Evolutionary conservation across 2,329 filamentous ascomycete genomes (phyloP), one percentile per base, ranked within the genome.

Genomic region (Hymenoscyphus linearis): DNA sequence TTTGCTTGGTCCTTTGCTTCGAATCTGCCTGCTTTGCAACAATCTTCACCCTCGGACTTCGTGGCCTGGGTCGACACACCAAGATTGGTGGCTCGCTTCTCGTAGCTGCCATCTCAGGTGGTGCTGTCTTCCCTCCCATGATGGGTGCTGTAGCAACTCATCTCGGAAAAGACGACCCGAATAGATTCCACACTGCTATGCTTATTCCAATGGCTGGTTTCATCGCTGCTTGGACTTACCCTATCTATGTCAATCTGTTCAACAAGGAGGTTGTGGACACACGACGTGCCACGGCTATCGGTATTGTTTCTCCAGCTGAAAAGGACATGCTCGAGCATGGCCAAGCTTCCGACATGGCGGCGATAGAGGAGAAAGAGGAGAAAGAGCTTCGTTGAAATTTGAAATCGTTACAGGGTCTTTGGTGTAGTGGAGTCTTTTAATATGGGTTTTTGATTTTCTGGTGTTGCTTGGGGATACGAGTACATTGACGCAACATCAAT

Each of bases 1-100:
- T 91, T 44, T 89, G 84, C 73, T 64, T 90, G 7, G 85, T 86
- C 4, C 78, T 92, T 22, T 91, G 91, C 77, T 93, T 91, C 74
- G 90, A 91, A 75, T 87, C 83, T 10, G 88, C 90, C 71, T 88
- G 87, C 72, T 93, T 93, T 79, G 89, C 90, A 0, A 91, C 89
- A n/a, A 92, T 93, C 70, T 85, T 93, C 27, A 88, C 89, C 0
- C 79, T 92, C 2, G 87, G 87, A 12, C 89, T 92, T 78, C 82
- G 88, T 34, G 89, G 88, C 3, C 79, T 92, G 2, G 90, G 90
- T 12, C 82, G 86, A n/a, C 87, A 93, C 75, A 89, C 87, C 37
- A 93, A 93, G 79, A 82, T 88, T 64, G 90, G 89, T 1, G 86
- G 85, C 1, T 88, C 88, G 3, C 88, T 84, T 72, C 86, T 90